A percentile compares a stretch with the other conserved stretches of the same genome.
Conservation (phyloP, 116 monocot genomes). For the Dioscorea cayenensis region DNA sequence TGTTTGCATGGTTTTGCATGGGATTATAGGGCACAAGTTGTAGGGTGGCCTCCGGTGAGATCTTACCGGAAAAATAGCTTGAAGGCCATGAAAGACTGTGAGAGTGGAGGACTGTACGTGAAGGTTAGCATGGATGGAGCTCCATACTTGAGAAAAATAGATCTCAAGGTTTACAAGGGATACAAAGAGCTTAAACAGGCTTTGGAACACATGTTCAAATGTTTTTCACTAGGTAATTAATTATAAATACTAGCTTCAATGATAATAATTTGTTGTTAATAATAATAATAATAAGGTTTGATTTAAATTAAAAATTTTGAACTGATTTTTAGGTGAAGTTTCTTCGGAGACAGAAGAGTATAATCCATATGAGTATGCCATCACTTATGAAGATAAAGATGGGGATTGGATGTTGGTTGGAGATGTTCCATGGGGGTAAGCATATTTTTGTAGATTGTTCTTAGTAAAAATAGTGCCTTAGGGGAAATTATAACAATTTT, state of each 20-base stretch:
- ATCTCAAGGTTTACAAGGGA: background rate
- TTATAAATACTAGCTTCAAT: no score
- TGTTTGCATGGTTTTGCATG: background rate
- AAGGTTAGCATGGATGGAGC: background rate
- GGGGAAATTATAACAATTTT: no score
- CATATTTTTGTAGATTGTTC: background rate
- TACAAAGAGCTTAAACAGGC: background rate
- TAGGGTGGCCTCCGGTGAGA: background rate
- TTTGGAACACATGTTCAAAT: background rate
- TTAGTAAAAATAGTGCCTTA: no score
- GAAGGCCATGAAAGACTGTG: background rate
- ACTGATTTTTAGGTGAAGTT: background rate
- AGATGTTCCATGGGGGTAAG: background rate
- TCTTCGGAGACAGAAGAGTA: no score
- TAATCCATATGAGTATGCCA: background rate
- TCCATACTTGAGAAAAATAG: background rate
- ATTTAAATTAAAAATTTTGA: no score
- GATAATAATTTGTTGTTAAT: no score
- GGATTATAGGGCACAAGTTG: background rate
- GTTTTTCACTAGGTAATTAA: background rate
- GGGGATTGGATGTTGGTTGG: background rate
- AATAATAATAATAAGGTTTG: no score
- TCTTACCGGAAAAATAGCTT: background rate
- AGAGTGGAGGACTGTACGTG: background rate
- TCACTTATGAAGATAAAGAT: background rate